Percentiles rank a stretch among this genome's conserved stretches.
Conservation (phyloP, 805 yeast species). For the Lachancea meyersii region DNA sequence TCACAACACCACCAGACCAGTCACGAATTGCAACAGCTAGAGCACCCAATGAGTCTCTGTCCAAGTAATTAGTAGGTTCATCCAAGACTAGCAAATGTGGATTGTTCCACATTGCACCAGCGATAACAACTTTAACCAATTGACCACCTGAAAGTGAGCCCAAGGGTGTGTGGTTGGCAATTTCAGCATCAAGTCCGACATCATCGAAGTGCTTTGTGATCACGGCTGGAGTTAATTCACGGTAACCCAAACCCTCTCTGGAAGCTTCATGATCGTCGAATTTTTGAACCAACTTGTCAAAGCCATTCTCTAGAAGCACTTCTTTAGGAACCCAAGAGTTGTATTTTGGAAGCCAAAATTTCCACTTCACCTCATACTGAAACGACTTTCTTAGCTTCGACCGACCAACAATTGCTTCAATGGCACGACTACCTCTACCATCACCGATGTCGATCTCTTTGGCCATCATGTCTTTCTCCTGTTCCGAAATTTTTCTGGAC, state of each 20-base stretch:
- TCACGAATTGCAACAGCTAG: constrained; percentile 96
- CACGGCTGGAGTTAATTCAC: constrained; percentile 86
- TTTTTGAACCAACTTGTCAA: constrained; percentile 84
- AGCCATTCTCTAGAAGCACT: constrained; percentile 71
- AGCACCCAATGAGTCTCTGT: constrained; percentile 96
- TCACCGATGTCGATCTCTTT: constrained; percentile 76
- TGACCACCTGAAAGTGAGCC: constrained; percentile 98
- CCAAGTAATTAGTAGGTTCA: constrained; percentile 97
- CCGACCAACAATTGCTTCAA: constrained; percentile 96
- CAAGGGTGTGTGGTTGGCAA: constrained; percentile 96
- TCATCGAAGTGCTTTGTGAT: constrained; percentile 95
- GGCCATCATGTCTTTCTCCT: constrained; percentile 69
- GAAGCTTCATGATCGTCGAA: constrained; percentile 99
- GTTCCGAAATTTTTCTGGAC: constrained; percentile 77
- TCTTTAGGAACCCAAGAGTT: constrained; percentile 93
- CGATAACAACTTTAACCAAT: constrained; percentile 95
- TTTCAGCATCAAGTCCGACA: constrained; percentile 95
- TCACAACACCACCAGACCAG: constrained; percentile 97
- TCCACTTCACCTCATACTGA: constrained; percentile 97
- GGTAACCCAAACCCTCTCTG: constrained; percentile 97
- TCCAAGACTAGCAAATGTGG: constrained; percentile 94
- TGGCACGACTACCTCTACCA: constrained; percentile 79
- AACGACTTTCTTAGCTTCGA: constrained; percentile 92
- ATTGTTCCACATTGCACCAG: constrained; percentile 99
- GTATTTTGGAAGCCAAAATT: constrained; percentile 81